A percentile compares a stretch with the other conserved stretches of the same genome.
Evolutionary conservation across 352 stramenopile genomes (phyloP).

Genomic region (Elongisporangium prolatum): DNA sequence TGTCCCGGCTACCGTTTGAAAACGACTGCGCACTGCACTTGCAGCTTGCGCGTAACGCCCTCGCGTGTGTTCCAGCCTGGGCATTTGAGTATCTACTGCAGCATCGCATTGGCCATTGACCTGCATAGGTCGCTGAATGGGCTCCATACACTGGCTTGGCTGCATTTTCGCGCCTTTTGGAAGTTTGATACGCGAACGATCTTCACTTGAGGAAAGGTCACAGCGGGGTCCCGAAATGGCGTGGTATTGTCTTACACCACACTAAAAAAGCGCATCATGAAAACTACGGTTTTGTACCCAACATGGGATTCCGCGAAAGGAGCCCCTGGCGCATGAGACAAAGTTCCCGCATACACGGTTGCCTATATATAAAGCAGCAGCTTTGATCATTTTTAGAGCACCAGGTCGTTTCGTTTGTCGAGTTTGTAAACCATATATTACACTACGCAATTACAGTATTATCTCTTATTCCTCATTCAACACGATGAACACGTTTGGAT

Average conservation of each 20-base stretch:
- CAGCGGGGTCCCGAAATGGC: background rate
- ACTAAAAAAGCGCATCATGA: background rate
- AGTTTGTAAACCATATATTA: too few species aligned
- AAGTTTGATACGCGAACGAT: background rate
- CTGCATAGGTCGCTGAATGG: background rate
- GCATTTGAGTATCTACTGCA: background rate
- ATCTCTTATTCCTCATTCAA: too few species aligned
- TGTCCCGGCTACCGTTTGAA: background rate
- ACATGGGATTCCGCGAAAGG: background rate
- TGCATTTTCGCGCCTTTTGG: background rate
- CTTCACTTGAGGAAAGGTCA: background rate
- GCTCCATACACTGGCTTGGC: background rate
- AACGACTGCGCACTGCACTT: background rate
- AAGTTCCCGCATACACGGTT: background rate
- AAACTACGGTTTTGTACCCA: background rate
- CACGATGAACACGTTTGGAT: background rate
- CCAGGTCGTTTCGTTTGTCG: background rate
- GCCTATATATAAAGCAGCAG: background rate
- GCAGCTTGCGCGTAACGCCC: background rate
- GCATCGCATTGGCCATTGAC: background rate
- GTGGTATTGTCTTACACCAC: background rate
- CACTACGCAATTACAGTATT: background rate
- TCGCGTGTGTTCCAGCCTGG: background rate
- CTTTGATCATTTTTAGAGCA: background rate
- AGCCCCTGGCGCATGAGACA: background rate